These are phyloP conservation scores for Cercospora beticola DNA, from an alignment of 2,329 filamentous ascomycete genomes.

Conservation along the genomic window DNA sequence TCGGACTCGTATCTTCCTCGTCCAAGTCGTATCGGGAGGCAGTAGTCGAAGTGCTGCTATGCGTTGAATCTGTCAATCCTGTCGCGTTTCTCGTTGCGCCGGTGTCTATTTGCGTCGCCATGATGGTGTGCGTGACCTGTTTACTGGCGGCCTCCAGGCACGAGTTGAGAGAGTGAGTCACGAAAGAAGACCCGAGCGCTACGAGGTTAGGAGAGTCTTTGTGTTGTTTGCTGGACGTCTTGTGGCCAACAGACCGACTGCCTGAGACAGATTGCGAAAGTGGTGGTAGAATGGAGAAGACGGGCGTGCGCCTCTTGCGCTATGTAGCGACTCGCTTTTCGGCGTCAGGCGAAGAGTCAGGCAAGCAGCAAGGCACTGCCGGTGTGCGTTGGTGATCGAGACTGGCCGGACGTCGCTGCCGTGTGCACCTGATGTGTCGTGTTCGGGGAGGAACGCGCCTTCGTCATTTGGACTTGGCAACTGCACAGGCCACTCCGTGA, in stretches of 20 bases:
- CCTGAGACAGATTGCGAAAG: conserved; percentile 25
- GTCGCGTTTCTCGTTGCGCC: conserved; percentile 34
- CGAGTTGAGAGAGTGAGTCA: conserved; percentile 19
- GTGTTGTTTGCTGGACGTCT: conserved; percentile 17
- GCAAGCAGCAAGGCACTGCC: conserved; percentile 18
- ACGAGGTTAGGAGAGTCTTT: not conserved
- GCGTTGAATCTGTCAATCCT: conserved; percentile 48
- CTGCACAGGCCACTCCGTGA: not conserved
- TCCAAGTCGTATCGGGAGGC: conserved; percentile 45
- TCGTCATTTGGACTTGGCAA: conserved; percentile 7
- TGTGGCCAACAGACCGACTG: conserved; percentile 17
- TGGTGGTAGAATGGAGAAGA: conserved; percentile 3
- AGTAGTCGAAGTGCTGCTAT: conserved; percentile 42
- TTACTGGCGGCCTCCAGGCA: conserved; percentile 21
- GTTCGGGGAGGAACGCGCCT: conserved; percentile 10
- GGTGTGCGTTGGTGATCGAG: conserved; percentile 9
- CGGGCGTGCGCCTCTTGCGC: conserved; percentile 13
- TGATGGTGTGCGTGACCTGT: conserved; percentile 15
- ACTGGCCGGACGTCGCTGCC: conserved; percentile 4
- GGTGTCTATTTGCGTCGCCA: conserved; percentile 20
- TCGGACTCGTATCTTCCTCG: conserved; percentile 44
- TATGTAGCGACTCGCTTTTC: conserved; percentile 16
- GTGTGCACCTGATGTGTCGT: conserved; percentile 20
- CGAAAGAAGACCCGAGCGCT: conserved; percentile 11
- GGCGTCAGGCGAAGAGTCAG: conserved; percentile 27